Evolutionary conservation across 306 rosid species (phyloP), one percentile per base, ranked within the genome.

Genomic region (Mimosa pudica): DNA sequence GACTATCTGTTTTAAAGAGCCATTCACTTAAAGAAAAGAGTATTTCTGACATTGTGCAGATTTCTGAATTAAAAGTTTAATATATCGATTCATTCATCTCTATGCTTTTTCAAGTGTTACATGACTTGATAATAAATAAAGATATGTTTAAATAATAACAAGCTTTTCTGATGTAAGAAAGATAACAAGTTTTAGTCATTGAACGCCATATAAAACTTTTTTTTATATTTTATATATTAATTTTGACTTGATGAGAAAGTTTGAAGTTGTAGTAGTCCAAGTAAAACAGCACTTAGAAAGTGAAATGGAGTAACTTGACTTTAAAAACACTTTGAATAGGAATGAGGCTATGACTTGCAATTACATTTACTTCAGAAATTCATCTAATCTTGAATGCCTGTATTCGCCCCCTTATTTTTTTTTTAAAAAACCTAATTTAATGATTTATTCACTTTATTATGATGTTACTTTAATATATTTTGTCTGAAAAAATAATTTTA

Each of bases 381-480:
- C 24, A 60, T 58, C 35, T 8, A 8, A 47, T 42, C 36, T 33
- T 64, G 63, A 83, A 79, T 79, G 82, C 76, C 82, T 84, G 73
- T 38, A n/a, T n/a, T n/a, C n/a, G 88, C 42, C 85, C 89, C 89
- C 80, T 24, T 24, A 24, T 24, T 24, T 24, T 24, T 24, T 55
- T 10, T n/a, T 55, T 55, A 2, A 7, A 55, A 17, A 8, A 17
- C 0, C 17, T 16, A 55, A 17, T 7, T 54, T 55, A 55, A 55
- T 55, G 8, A 17, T 17, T 7, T 2, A n/a, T 17, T n/a, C 6
- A 6, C n/a, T 55, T 52, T 17, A 6, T 52, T 17, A 6, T n/a
- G 8, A 17, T 57, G 11, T 3, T n/a, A 57, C 30, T 55, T 55
- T 2, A 57, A 7, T 18, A 57, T 18, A 57, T 2, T 8, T 57